Evolutionary conservation across 2,329 filamentous ascomycete genomes (phyloP), one percentile per base, ranked within the genome.

Genomic region (Aspergillus glaucus): DNA sequence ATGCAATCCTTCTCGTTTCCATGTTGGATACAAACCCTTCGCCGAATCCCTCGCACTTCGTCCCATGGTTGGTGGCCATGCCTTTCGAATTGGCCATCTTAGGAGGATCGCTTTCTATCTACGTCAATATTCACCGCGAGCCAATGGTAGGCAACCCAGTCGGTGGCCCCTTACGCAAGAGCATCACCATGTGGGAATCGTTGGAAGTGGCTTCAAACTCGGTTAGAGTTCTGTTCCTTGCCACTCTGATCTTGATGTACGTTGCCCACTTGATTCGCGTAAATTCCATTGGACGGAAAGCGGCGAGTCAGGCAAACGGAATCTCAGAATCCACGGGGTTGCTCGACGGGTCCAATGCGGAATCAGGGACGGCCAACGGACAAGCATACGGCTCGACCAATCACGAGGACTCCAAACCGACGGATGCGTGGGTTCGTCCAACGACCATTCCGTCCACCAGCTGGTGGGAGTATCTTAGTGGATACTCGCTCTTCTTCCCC

Each of bases 391-490:
- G 78, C 36, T 68, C 78, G 28, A 71, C 74, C 9, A 58, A 66
- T 37, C 65, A 74, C 47, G 59, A 71, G 44, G 68, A 74, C 54
- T 66, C 75, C 19, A 70, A 69, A 44, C 67, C 67, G 1, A 69
- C 76, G 53, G 85, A 88, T 8, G 88, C 87, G 5, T 97, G 95
- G 76, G 94, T 94, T 67, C 86, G 92, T 58, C 91, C 91, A 2
- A 86, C 86, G 34, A 92, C 88, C 55, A 80, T 89, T 7, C 91
- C 89, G 2, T 87, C 87, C 58, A 89, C 87, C 57, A 93, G 85
- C 46, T 98, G 93, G 93, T 95, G 87, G 83, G 91, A 97, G 64
- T 98, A 98, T 67, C 75, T 96, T 52, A 84, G 86, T 55, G 90
- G 92, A 42, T 98, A 97, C 68, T 87, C 86, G 10, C 77, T 96